These are phyloP conservation scores for Colletotrichum melonis DNA, from an alignment of 2,329 filamentous ascomycete genomes.

Conservation along the genomic window DNA sequence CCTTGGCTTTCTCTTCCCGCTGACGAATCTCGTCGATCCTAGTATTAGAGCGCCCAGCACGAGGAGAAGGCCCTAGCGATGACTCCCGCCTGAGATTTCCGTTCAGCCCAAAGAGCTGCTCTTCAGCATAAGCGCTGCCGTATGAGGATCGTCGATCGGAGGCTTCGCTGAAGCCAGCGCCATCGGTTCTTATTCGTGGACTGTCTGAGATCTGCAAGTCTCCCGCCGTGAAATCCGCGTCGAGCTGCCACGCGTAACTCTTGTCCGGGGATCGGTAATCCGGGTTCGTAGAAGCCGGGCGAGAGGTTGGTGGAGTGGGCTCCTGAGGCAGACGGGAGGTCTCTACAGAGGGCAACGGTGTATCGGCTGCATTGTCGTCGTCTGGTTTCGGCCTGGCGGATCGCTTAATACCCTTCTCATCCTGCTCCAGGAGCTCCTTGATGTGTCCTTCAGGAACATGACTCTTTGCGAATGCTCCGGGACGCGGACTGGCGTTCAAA, in stretches of 20 bases:
- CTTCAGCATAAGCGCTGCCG: slow-evolving; percentile 37
- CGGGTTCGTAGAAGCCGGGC: slow-evolving; percentile 38
- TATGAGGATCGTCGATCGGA: slow-evolving; percentile 40
- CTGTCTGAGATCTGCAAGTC: slow-evolving; percentile 68
- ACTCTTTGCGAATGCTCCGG: slow-evolving; percentile 34
- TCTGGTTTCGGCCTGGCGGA: slow-evolving; percentile 3
- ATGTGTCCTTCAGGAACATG: slow-evolving; percentile 38
- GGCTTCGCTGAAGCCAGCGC: slow-evolving; percentile 46
- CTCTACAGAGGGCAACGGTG: slow-evolving; percentile 49
- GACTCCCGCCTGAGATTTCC: slow-evolving; percentile 20
- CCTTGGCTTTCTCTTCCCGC: slow-evolving; percentile 50
- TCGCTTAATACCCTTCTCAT: slow-evolving; percentile 31
- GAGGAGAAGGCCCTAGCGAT: neutral
- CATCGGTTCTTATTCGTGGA: slow-evolving; percentile 58
- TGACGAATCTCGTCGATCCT: slow-evolving; percentile 62
- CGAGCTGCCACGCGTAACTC: slow-evolving; percentile 66
- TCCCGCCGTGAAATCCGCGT: slow-evolving; percentile 67
- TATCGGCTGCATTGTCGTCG: slow-evolving; percentile 38
- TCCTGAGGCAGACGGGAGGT: slow-evolving; percentile 18
- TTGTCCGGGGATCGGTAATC: slow-evolving; percentile 57
- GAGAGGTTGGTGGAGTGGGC: slow-evolving; percentile 35
- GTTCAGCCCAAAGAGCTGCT: slow-evolving; percentile 27
- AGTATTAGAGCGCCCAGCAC: slow-evolving; percentile 49
- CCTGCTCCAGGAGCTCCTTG: slow-evolving; percentile 37
- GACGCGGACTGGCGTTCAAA: slow-evolving; percentile 31